phyloP scores from a whole-genome alignment of 257 asterid species.

The Cruciata laevipes region DNA sequence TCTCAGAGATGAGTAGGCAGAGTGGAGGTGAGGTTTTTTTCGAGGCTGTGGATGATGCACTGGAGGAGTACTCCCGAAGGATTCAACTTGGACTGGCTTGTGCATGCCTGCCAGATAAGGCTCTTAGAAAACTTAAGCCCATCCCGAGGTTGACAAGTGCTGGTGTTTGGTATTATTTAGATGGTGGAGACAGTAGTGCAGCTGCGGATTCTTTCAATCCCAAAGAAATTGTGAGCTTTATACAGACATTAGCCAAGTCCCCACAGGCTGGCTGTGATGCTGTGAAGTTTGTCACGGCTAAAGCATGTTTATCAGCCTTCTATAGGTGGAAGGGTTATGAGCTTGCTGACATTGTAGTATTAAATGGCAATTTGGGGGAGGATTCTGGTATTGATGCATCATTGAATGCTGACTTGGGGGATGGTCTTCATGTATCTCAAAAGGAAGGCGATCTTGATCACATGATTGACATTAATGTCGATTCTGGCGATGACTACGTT shows the following conservation, averaged over 20 bases:
- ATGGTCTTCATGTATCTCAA: conserved; percentile 10
- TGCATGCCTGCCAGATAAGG: conserved; percentile 45
- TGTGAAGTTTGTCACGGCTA: conserved; percentile 31
- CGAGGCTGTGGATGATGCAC: conserved; percentile 46
- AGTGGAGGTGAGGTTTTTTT: conserved; percentile 32
- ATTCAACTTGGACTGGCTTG: conserved; percentile 67
- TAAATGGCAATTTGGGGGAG: conserved; percentile 26
- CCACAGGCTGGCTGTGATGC: conserved; percentile 31
- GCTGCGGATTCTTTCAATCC: conserved; percentile 40
- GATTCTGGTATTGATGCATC: conserved; percentile 18
- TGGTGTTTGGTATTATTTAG: conserved; percentile 42
- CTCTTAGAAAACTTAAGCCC: conserved; percentile 28
- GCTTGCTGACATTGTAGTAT: conserved; percentile 35
- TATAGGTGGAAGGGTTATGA: conserved; percentile 55
- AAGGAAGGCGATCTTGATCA: conserved; percentile 20
- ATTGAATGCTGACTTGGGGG: conserved; percentile 25
- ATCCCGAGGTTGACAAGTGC: conserved; percentile 38
- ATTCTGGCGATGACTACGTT: conserved; percentile 17
- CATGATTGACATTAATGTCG: conserved; percentile 20
- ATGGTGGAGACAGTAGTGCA: conserved; percentile 35
- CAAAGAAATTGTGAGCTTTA: conserved; percentile 25
- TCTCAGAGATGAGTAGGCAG: conserved; percentile 58
- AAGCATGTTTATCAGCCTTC: conserved; percentile 55
- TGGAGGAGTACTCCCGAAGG: conserved; percentile 55
- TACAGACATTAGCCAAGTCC: conserved; percentile 42